Evolutionary conservation across 2,329 filamentous ascomycete genomes (phyloP).

Genomic region (Chaetomium strumarium): DNA sequence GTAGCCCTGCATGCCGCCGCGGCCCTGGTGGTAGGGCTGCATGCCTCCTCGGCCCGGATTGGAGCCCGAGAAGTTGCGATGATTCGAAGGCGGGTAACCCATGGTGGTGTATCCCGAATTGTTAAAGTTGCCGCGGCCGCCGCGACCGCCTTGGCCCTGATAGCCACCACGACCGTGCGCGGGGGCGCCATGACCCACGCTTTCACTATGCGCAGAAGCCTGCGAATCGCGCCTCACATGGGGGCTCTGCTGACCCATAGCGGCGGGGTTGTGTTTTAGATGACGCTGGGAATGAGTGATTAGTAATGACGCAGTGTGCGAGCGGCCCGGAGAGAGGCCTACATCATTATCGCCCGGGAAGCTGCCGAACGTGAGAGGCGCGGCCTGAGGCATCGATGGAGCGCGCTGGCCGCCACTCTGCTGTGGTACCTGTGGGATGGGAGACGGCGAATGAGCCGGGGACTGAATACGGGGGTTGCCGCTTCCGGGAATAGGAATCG

Average conservation of each 20-base stretch:
- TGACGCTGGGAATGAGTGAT: slow-evolving; percentile 48
- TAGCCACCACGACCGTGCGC: slow-evolving; percentile 54
- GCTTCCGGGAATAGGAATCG: slow-evolving; percentile 58
- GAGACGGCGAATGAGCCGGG: slow-evolving; percentile 82
- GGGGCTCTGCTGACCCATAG: slow-evolving; percentile 53
- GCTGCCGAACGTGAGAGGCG: slow-evolving; percentile 76
- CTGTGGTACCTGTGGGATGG: slow-evolving; percentile 86
- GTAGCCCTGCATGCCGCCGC: slow-evolving; percentile 37
- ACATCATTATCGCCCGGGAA: slow-evolving; percentile 76
- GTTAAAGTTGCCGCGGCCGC: slow-evolving; percentile 46
- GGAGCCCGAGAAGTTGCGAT: slow-evolving; percentile 34
- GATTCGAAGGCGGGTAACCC: slow-evolving; percentile 35
- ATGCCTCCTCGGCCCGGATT: slow-evolving; percentile 46
- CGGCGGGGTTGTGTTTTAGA: slow-evolving; percentile 59
- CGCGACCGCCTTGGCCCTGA: slow-evolving; percentile 43
- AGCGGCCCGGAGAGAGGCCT: slow-evolving; percentile 34
- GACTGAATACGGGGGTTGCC: slow-evolving; percentile 65
- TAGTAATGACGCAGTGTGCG: slow-evolving; percentile 13
- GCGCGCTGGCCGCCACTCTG: slow-evolving; percentile 82
- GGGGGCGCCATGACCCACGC: slow-evolving; percentile 56
- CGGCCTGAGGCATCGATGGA: slow-evolving; percentile 64
- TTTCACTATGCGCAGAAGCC: slow-evolving; percentile 73
- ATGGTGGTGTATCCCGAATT: slow-evolving; percentile 43
- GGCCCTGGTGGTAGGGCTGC: slow-evolving; percentile 40
- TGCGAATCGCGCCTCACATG: slow-evolving; percentile 81